phyloP scores from a whole-genome alignment of 495 filamentous ascomycete species.

The Cenococcum geophilum region DNA sequence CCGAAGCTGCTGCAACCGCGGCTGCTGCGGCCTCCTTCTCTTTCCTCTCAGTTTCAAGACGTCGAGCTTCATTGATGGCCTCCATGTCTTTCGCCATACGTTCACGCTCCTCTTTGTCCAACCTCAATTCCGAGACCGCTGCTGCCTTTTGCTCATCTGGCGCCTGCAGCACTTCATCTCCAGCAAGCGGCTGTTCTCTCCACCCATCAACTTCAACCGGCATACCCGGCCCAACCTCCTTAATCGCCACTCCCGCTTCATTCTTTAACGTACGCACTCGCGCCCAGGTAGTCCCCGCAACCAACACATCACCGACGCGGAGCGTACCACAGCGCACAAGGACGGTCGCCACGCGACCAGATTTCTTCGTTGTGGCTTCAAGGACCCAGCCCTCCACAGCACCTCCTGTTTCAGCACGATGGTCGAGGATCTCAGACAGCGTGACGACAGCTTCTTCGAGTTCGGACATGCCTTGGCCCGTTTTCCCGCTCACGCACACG shows the following conservation, averaged over 20 bases:
- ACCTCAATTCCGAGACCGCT: slow-evolving; percentile 68
- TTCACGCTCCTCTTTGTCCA: slow-evolving; percentile 55
- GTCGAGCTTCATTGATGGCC: slow-evolving; percentile 67
- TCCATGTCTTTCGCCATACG: slow-evolving; percentile 63
- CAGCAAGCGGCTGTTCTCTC: slow-evolving; percentile 85
- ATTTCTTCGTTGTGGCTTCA: slow-evolving; percentile 82
- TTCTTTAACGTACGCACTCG: slow-evolving; percentile 76
- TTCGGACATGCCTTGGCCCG: slow-evolving; percentile 83
- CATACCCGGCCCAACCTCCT: slow-evolving; percentile 75
- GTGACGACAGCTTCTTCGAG: slow-evolving; percentile 84
- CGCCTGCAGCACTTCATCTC: slow-evolving; percentile 81
- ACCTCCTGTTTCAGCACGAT: slow-evolving; percentile 70
- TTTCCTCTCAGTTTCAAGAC: slow-evolving; percentile 54
- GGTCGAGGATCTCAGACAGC: slow-evolving; percentile 81
- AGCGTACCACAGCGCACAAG: slow-evolving; percentile 85
- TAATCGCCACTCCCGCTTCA: slow-evolving; percentile 68
- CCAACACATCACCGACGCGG: slow-evolving; percentile 71
- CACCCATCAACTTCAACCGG: slow-evolving; percentile 92
- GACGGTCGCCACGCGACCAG: slow-evolving; percentile 82
- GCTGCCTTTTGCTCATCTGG: slow-evolving; percentile 72
- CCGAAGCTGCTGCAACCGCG: slow-evolving; percentile 27
- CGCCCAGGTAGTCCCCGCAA: slow-evolving; percentile 81
- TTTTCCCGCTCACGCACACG: slow-evolving; percentile 86
- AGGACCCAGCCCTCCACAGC: slow-evolving; percentile 89
- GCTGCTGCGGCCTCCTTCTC: slow-evolving; percentile 45